Base-by-base conservation (phyloP, 1,284 basidiomycete species). In the Agroathelia rolfsii region DNA sequence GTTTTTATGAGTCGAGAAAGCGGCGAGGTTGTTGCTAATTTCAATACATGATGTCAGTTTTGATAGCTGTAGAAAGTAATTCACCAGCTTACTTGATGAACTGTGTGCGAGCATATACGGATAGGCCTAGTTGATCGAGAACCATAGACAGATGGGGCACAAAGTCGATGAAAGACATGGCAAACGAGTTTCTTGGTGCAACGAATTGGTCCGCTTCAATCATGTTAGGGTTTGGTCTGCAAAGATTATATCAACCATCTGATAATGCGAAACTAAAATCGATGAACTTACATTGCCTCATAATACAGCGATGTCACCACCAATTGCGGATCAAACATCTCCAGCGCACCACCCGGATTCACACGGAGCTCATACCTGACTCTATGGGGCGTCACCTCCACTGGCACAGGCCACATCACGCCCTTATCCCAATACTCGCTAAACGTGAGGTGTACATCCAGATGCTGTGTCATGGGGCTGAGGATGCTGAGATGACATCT, bases 281-380 rank as follows among this genome's bases (percentile, higher is more conserved):
- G 30, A n/a, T 24, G 18, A 9, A 60, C 76, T 50, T 47, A 80
- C 81, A 76, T 58, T 12, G 75, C 79, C 59, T 85, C 82, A 43
- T 85, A 85, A 53, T 84, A 84, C 32, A 85, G 46, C 5, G 79
- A 68, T n/a, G 79, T 85, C 3, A 75, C 62, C 10, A 76, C 76
- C 59, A 76, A 75, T 51, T 79, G 70, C 37, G 71, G 78, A 46
- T 82, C 77, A 42, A 85, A 86, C 50, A 86, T 81, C 48, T 86
- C 82, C 25, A 85, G 56, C 1, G 77, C 80, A 45, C 81, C 81
- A 23, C 80, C 80, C 34, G 82, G 83, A 51, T 84, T 75, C 9
- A 78, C 79, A 23, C 81, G 68, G 35, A 85, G 45, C 52, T 84
- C 84, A 49, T 79, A 86, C 48, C 86, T 86, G 55, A 80, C 65